Evolutionary conservation across 1,284 basidiomycete species (phyloP), one percentile per base, ranked within the genome.

Genomic region (Ceratobasidium sp.): DNA sequence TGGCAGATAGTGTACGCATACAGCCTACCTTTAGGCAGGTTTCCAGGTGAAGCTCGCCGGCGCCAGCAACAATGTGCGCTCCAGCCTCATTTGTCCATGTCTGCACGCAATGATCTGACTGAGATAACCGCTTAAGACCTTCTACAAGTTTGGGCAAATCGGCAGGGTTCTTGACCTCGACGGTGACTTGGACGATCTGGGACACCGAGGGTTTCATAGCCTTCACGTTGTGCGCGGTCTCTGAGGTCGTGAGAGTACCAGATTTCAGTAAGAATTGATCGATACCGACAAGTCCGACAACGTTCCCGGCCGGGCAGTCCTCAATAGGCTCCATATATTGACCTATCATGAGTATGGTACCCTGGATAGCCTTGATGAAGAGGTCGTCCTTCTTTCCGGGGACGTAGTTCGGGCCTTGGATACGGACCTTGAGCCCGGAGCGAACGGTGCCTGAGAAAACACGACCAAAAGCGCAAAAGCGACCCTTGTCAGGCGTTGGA

Each of bases 371-470:
- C 33, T 33, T 33, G 33, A 33, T 91, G 83, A 93, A 91, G 96
- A 99, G 97, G 84, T 99, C 98, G 86, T 99, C 98, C 86, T 99
- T 97, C 83, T 99, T 98, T 83, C 99, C 97, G 15, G 95, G 94
- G 12, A 97, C 97, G 85, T 97, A 99, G 0, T 95, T 95, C 85
- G 99, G 97, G 77, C 98, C 98, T 12, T 99, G 89, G n/a, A 99
- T 97, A 86, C 97, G 98, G 82, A 99, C 90, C 42, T 92, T 88
- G 87, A 91, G 90, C 5, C 96, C 97, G 81, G 94, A 92, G 82
- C 89, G 88, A 18, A 98, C 87, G 0, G 96, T 97, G 23, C 98
- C 98, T 82, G 95, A 97, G 85, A 99, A 89, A 23, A 99, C 93
- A 80, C 98, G 91, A 33, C 97, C 98, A 83, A 97, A 97, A 4